Base-by-base conservation (phyloP, 108 stramenopile genomes). In the Thalassiosira profunda region DNA sequence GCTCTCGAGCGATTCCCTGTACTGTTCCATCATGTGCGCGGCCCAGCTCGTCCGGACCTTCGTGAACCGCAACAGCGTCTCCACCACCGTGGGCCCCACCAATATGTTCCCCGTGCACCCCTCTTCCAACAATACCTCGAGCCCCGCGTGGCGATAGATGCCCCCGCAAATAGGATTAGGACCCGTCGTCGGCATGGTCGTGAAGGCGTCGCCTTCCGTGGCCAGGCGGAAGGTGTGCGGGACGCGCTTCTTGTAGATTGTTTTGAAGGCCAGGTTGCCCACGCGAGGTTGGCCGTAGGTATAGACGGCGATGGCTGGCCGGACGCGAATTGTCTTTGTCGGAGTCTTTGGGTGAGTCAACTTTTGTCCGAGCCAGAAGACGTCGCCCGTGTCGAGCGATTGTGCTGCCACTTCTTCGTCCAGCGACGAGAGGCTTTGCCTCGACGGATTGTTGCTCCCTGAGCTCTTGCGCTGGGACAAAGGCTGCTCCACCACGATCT, bases 21-120 rank as follows among this genome's bases (percentile, higher is more conserved):
- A 93, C 42, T 67, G 73, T 28, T 77, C 78, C 74, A 93, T 65
- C 11, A 72, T 74, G 55, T 93, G 92, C 2, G 86, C 87, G 29
- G 74, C 35, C 6, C 90, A 59, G 65, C 75, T 90, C 14, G 87
- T 89, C 37, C 88, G 74, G 15, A 89, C 84, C 61, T 89, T 84
- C 34, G 79, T 74, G 64, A 93, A 93, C 3, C 92, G 83, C 61
- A 93, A 81, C 15, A 90, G 63, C 12, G 87, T 90, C 66, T 93
- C 92, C 14, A 93, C 92, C 10, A 90, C 87, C 24, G 92, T 90
- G 23, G 92, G 92, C 12, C 87, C 89, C 4, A 93, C 88, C 33
- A 88, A 45, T 17, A 90, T 88, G 47, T 86, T 93, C 52, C 92
- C 92, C 8, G 85, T 90, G 58, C 82, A 80, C 15, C 88, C 86